Base-by-base conservation (phyloP, 2,329 filamentous ascomycete genomes). In the Hortaea werneckii region DNA sequence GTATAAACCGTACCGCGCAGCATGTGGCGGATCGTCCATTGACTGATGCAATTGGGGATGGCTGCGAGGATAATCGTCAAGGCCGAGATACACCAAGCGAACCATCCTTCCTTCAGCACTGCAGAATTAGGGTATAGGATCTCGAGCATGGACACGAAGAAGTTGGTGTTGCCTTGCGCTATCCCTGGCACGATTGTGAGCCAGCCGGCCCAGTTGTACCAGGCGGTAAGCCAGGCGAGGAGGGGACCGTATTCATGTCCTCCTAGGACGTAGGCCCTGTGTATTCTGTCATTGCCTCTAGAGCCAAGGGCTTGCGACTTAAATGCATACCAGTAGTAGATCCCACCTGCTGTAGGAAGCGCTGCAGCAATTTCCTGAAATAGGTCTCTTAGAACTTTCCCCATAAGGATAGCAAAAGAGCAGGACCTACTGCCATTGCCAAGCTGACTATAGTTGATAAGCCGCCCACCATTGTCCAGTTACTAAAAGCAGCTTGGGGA, bases 121-220 rank as follows among this genome's bases (percentile, higher is more conserved):
- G 53, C 48, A 0, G 57, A 52, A 40, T 63, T 50, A 3, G 66
- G 66, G 50, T 68, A 67, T 41, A 58, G 53, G 50, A 68, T 65
- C 51, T 65, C 56, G 12, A 67, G 54, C n/a, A 63, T 65, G 12
- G 60, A 59, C n/a, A 68, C 54, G 11, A 69, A 53, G 49, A 69
- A 67, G 43, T 67, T 67, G 6, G 66, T 68, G 1, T 61, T 49
- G 5, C 65, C 66, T 50, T 68, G 65, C 48, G 66, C 64, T 2
- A 66, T 63, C 6, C 65, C 66, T 1, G 65, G 66, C 0, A 67
- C 64, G n/a, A 67, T 60, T 32, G 55, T 57, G 27, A 64, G 44
- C 64, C 62, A 65, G 27, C 62, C 62, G 9, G 57, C 57, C 59
- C 60, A 67, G 47, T 67, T 67, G 64, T 62, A 68, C 65, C 65